Base-by-base conservation (phyloP, 768 basidiomycete species). In the Pleurotus eryngii region DNA sequence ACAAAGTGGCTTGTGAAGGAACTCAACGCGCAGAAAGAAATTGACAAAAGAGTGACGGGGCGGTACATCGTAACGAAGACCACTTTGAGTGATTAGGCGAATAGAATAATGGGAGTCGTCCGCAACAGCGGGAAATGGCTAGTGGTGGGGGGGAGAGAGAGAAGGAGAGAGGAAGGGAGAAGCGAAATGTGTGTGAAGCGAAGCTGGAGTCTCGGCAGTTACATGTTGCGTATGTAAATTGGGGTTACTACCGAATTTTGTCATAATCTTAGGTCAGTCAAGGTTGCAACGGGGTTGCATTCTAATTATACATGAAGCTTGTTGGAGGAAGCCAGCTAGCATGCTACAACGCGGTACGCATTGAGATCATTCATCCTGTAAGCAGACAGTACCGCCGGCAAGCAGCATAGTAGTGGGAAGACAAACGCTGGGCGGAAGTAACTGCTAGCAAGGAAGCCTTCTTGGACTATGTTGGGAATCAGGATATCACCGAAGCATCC, bases 11-110 rank as follows among this genome's bases (percentile, higher is more conserved):
- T 42, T 4, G 37, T 54, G 12, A 54, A 11, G n/a, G 51, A 43
- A 35, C 51, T 54, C 51, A 54, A 42, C n/a, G 51, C 51, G 42
- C 35, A 54, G 9, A 54, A 42, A 54, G 51, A 54, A 54, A 54
- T n/a, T 7, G 51, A 40, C 24, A 54, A 54, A 54, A 54, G 51
- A 54, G 51, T 54, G 51, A 24, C 51, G n/a, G 51, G 51, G 51
- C 39, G 51, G 51, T 54, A 54, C 51, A 54, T 54, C 39, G 37
- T 42, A 15, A 50, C 27, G 49, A 54, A 39, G 51, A 54, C 51
- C 51, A 54, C 39, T 54, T 54, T 54, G 51, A 42, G 24, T 48
- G 47, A 48, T 18, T 45, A 45, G 20, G 17, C 5, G 20, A 22
- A 27, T 49, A n/a, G 20, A 49, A 49, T 27, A 7, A 49, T 12